Percentiles rank a stretch among this genome's conserved stretches.
Evolutionary conservation across 2,329 filamentous ascomycete genomes (phyloP).

Genomic region (Lecanicillium sp.): DNA sequence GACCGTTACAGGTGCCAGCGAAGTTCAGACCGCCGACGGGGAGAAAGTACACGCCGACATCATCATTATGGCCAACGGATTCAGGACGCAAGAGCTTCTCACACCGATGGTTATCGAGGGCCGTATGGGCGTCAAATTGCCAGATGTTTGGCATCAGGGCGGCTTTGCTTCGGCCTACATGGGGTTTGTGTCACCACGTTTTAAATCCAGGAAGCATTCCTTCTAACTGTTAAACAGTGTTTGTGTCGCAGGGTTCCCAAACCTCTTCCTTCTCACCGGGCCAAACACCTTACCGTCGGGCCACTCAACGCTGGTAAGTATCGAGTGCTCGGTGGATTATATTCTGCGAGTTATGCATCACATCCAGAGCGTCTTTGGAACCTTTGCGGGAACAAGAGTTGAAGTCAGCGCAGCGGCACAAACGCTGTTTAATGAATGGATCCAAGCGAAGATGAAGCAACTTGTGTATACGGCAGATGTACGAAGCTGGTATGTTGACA

Average conservation of each 20-base stretch:
- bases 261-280: constrained; percentile 2
- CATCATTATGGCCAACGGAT: not conserved
- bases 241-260: not conserved
- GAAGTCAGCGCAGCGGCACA: not conserved
- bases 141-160: not conserved
- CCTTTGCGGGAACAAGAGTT: not conserved
- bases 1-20: not conserved
- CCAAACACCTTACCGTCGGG: constrained; percentile 2
- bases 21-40: too few species aligned
- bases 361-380: not conserved
- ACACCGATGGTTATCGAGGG: not conserved
- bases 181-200: too few species aligned
- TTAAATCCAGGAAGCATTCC: too few species aligned
- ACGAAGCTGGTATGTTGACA: constrained; percentile 1
- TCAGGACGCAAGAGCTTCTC: not conserved
- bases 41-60: too few species aligned
- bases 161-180: not conserved
- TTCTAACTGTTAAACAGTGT: not conserved
- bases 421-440: not conserved
- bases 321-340: not conserved
- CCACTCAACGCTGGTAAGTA: not conserved
- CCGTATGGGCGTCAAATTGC: not conserved
- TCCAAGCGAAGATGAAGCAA: not conserved
- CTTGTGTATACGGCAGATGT: not conserved
- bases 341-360: not conserved